These are phyloP conservation scores for Penicillium verhagenii DNA, from an alignment of 495 filamentous ascomycete genomes.

Conservation along the genomic window DNA sequence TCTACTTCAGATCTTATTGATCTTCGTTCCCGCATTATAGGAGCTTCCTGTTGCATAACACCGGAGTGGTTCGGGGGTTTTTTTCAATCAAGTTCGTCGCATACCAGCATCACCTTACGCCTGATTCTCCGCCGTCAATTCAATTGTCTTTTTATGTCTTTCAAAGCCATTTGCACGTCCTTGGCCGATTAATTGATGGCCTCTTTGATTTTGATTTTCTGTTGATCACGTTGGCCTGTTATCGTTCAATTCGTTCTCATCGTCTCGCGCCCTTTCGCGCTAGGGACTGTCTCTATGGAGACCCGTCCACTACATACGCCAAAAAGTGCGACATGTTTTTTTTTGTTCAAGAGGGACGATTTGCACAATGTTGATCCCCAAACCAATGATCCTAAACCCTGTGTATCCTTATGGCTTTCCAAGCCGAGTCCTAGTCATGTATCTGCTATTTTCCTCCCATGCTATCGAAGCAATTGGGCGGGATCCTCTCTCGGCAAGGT, in stretches of 20 bases:
- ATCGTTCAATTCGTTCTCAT: neutral
- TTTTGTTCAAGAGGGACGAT: neutral
- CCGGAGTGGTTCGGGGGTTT: constrained; percentile 10
- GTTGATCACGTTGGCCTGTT: neutral
- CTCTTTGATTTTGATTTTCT: neutral
- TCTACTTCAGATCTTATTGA: constrained; percentile 10
- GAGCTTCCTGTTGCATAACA: constrained; percentile 11
- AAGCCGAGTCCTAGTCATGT: constrained; percentile 9
- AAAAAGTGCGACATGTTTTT: neutral
- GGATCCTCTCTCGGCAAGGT: neutral
- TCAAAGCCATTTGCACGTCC: neutral
- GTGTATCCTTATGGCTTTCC: constrained; percentile 1
- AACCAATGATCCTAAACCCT: constrained; percentile 2
- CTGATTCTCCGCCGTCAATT: constrained; percentile 3
- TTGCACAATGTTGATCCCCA: neutral
- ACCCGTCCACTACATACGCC: neutral
- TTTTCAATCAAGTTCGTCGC: neutral
- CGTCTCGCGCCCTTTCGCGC: neutral
- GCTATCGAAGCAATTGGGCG: neutral
- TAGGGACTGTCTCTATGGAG: neutral
- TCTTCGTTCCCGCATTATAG: neutral
- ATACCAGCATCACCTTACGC: constrained; percentile 2
- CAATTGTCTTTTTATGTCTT: neutral
- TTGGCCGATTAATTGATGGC: neutral
- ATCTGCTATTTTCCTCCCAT: neutral